Percentiles rank a stretch among this genome's conserved stretches.
Evolutionary conservation across 176 grass and related monocot species (phyloP).

Genomic region (Microstegium vimineum): DNA sequence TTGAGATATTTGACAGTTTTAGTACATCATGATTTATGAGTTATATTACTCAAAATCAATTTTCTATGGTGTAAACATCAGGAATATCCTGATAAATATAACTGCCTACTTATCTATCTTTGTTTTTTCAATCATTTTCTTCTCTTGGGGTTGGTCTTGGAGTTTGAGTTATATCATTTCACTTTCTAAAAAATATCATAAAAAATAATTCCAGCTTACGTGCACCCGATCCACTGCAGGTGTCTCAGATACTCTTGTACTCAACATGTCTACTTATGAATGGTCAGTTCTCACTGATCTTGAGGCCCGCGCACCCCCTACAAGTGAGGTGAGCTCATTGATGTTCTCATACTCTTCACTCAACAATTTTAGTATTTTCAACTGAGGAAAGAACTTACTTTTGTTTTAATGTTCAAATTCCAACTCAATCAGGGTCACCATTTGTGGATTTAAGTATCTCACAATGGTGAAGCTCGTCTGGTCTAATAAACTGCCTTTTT

Average conservation of each 20-base stretch:
- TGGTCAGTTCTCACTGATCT: slow-evolving; percentile 81
- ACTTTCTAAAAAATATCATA: neutral
- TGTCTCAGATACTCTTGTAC: slow-evolving; percentile 86
- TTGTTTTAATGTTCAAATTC: slow-evolving; percentile 6
- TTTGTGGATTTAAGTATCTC: neutral
- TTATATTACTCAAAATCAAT: neutral
- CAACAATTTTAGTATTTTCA: neutral
- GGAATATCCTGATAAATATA: neutral
- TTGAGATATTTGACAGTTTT: neutral
- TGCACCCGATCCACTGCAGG: slow-evolving; percentile 46
- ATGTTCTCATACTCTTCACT: neutral
- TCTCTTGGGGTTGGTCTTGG: neutral
- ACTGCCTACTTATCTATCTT: neutral
- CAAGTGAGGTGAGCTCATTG: slow-evolving; percentile 75
- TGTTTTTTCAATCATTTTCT: neutral
- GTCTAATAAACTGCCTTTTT: neutral
- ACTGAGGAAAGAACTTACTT: neutral
- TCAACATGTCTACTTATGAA: slow-evolving; percentile 78
- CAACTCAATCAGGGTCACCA: neutral
- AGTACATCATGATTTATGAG: neutral
- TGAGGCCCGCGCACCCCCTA: slow-evolving; percentile 72
- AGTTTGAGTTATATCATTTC: neutral
- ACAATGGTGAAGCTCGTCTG: slow-evolving; percentile 7
- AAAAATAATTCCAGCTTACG: slow-evolving; percentile 6
- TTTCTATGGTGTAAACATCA: slow-evolving; percentile 15